These are phyloP conservation scores for Fusarium neocosmosporiellum DNA, from an alignment of 2,329 filamentous ascomycete species.

Conservation along the genomic window DNA sequence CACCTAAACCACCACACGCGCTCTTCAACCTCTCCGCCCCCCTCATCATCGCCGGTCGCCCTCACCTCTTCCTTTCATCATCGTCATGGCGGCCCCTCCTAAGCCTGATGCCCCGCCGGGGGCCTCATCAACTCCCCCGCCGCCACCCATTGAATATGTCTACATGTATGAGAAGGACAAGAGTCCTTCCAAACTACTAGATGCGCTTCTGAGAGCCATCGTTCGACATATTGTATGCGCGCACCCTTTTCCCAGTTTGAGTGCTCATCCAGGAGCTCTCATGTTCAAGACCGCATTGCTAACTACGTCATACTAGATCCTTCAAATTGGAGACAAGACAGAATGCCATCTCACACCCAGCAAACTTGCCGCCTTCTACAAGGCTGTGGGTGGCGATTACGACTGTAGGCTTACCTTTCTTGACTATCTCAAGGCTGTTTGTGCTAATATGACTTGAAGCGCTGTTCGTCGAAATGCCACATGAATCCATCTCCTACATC, in stretches of 20 bases:
- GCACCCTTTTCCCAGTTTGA: neutral
- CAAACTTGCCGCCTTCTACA: conserved; percentile 83
- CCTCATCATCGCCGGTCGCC: neutral
- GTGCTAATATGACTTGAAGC: conserved; percentile 51
- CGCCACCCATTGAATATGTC: conserved; percentile 61
- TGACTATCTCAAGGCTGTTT: neutral
- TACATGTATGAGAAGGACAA: conserved; percentile 77
- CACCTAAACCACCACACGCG: conserved; percentile 1
- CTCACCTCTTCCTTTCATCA: neutral
- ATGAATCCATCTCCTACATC: conserved; percentile 85
- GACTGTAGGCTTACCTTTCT: conserved; percentile 63
- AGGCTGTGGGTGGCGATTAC: conserved; percentile 78
- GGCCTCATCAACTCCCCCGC: conserved; percentile 37
- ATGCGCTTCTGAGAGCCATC: conserved; percentile 76
- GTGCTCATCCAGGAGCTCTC: neutral
- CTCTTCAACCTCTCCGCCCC: conserved; percentile 2
- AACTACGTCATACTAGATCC: conserved; percentile 55
- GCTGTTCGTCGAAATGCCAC: conserved; percentile 83
- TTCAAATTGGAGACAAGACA: conserved; percentile 68
- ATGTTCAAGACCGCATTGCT: conserved; percentile 19
- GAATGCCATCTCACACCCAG: conserved; percentile 68
- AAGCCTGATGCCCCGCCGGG: conserved; percentile 38
- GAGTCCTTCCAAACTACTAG: conserved; percentile 72
- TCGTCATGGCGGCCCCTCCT: conserved; percentile 42
- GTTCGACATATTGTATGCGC: conserved; percentile 75